Base-by-base conservation (phyloP, 805 yeast genomes). In the Helenozyma rhizophorensis region DNA sequence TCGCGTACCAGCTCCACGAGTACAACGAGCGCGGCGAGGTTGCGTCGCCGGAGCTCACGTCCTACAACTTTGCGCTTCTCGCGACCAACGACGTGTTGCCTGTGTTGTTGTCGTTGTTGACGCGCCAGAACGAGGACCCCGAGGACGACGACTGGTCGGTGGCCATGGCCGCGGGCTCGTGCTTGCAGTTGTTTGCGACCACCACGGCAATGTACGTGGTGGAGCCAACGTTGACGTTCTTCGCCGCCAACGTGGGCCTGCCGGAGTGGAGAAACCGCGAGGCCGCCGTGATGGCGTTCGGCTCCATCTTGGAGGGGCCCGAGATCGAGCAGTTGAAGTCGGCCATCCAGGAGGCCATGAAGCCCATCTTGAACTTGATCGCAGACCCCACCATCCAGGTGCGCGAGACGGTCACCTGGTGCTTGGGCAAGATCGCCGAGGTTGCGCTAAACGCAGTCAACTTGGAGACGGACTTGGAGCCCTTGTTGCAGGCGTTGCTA, bases 281-380 rank as follows among this genome's bases (percentile, higher is more conserved):
- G 64, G 97, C 97, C 16, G 95, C 97, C 2, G 96, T 93, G 5
- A 93, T 93, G 98, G 97, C 98, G 0, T 93, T 93, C 56, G 98
- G 98, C 21, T 88, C 97, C 9, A 86, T 93, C 39, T 71, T 93
- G 49, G 97, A 88, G 49, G 98, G 98, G 14, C 96, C 96, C 19
- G 89, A 84, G 42, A 74, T 77, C 33, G 76, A 72, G 2, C 81
- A 82, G 51, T 68, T 87, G 50, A 75, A 75, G 31, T 60, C 62
- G 6, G 71, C 88, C 33, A 81, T 90, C 41, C 76, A 73, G 21
- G 90, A 85, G 65, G 97, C 97, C 2, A 68, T 93, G 42, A 75
- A 74, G 21, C 87, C 96, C 14, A 82, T 93, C 36, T 67, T 89
- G 35, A 56, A 58, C 11, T 70, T 90, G 54, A 86, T 89, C 65